phyloP scores from a whole-genome alignment of 768 basidiomycete genomes.

The Zangia roseola region DNA sequence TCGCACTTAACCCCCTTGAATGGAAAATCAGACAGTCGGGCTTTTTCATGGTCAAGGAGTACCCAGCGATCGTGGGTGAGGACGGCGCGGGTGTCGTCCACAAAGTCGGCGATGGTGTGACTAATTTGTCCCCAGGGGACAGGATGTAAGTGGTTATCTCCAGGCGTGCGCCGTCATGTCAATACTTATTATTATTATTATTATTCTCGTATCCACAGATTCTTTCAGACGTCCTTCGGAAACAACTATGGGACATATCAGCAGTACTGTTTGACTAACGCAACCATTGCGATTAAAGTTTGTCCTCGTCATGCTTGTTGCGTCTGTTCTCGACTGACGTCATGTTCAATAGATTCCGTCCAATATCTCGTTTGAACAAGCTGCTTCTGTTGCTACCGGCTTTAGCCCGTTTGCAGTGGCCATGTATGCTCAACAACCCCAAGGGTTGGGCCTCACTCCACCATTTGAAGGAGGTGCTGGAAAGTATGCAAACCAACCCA shows the following conservation, averaged over 20 bases:
- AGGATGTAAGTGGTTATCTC: conserved; percentile 9
- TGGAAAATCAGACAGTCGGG: conserved; percentile 13
- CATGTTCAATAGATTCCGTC: conserved; percentile 27
- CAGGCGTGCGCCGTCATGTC: neutral
- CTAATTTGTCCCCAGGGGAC: conserved; percentile 33
- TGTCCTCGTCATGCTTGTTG: neutral
- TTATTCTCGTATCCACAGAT: neutral
- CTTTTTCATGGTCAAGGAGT: conserved; percentile 29
- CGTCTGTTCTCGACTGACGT: neutral
- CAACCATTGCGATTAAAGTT: conserved; percentile 18
- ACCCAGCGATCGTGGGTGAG: conserved; percentile 35
- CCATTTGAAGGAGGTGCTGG: conserved; percentile 32
- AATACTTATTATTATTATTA: no score
- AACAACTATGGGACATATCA: conserved; percentile 20
- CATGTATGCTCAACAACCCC: conserved; percentile 27
- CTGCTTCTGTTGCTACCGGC: conserved; percentile 33
- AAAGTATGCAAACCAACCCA: conserved; percentile 32
- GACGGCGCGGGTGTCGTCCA: conserved; percentile 40
- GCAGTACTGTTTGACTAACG: conserved; percentile 20
- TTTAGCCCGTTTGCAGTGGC: conserved; percentile 34
- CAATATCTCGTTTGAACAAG: conserved; percentile 36
- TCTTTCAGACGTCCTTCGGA: conserved; percentile 9
- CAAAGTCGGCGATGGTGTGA: conserved; percentile 37
- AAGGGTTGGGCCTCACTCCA: conserved; percentile 26
- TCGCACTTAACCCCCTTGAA: conserved; percentile 46